phyloP scores from a whole-genome alignment of 805 yeast species.

The Zygosaccharomyces rouxii region DNA sequence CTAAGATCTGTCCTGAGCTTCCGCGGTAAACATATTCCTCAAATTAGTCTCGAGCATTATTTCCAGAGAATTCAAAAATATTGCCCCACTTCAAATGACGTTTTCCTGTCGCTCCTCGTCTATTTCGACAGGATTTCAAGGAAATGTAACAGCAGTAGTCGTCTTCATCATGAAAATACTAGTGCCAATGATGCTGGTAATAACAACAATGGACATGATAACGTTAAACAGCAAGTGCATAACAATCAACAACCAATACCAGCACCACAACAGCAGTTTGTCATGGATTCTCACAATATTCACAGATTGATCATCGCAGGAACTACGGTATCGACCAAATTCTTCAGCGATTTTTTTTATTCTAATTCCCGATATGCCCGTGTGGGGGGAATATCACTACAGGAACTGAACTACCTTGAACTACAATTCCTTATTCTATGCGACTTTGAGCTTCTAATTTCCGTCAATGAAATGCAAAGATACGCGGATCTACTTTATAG shows the following conservation, averaged over 20 bases:
- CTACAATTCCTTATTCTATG: conserved; percentile 78
- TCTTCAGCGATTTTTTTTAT: conserved; percentile 90
- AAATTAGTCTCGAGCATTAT: conserved; percentile 87
- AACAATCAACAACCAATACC: conserved; percentile 8
- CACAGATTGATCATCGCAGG: conserved; percentile 93
- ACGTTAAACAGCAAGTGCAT: conserved; percentile 16
- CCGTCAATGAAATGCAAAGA: conserved; percentile 83
- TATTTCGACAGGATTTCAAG: conserved; percentile 93
- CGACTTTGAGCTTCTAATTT: conserved; percentile 83
- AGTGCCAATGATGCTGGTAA: conserved; percentile 5
- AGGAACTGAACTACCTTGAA: conserved; percentile 88
- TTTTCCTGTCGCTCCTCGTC: conserved; percentile 80
- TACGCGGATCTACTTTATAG: conserved; percentile 82
- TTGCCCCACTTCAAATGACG: conserved; percentile 98
- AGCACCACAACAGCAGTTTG: conserved; percentile 60
- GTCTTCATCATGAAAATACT: conserved; percentile 13
- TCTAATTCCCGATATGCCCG: conserved; percentile 92
- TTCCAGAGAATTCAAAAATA: conserved; percentile 86
- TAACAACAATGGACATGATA: conserved; percentile 5
- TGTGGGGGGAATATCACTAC: conserved; percentile 91
- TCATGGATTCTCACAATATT: conserved; percentile 93
- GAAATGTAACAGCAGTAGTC: conserved; percentile 37
- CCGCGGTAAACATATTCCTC: conserved; percentile 94
- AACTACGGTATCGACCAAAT: conserved; percentile 91
- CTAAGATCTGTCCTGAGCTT: conserved; percentile 63